Evolutionary conservation across 371 early-diverging fungal species (phyloP).

Genomic region (Mortierella sp.): DNA sequence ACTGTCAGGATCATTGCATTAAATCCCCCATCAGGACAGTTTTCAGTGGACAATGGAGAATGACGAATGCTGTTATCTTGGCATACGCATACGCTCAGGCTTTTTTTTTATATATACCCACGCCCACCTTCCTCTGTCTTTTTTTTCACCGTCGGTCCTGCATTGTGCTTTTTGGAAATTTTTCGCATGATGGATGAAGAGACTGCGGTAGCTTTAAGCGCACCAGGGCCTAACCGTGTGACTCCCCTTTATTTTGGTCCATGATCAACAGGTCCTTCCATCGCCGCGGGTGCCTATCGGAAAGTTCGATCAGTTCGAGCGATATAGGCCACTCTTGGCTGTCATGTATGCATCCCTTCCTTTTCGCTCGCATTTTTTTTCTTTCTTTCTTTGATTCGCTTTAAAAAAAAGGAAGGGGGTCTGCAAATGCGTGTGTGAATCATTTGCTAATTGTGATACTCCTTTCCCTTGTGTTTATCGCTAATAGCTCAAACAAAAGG

Average conservation of each 20-base stretch:
- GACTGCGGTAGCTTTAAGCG: constrained; percentile 20
- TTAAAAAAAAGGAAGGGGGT: neutral
- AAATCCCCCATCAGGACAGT: neutral
- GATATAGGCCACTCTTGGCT: constrained; percentile 63
- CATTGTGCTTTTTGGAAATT: constrained; percentile 4
- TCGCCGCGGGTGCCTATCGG: constrained; percentile 38
- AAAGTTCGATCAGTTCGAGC: constrained; percentile 46
- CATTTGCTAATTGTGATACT: neutral
- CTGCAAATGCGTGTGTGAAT: neutral
- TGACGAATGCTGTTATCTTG: neutral
- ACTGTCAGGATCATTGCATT: neutral
- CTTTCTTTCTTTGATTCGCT: neutral
- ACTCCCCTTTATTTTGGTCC: neutral
- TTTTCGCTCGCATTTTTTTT: constrained; percentile 3
- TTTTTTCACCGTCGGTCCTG: neutral
- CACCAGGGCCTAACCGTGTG: neutral
- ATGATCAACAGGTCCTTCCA: constrained; percentile 39
- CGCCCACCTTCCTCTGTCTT: neutral
- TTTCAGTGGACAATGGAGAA: neutral
- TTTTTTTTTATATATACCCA: neutral
- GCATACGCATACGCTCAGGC: neutral
- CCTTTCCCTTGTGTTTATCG: neutral
- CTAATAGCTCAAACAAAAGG: constrained; percentile 25
- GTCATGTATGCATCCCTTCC: constrained; percentile 60
- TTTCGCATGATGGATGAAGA: constrained; percentile 10